Evolutionary conservation across 257 asterid genomes (phyloP).

Genomic region (Solanum pimpinellifolium): DNA sequence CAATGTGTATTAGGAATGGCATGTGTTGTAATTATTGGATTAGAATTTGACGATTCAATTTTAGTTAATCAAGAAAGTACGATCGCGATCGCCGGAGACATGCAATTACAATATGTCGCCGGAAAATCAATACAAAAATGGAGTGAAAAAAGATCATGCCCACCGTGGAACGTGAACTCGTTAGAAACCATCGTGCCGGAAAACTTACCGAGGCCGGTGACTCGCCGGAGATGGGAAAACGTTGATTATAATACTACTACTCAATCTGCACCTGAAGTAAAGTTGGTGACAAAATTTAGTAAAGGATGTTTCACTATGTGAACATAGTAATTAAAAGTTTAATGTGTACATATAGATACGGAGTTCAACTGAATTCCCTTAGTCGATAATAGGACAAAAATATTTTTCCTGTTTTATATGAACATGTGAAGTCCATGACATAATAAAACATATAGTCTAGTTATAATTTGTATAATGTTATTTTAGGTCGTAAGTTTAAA

Average conservation of each 20-base stretch:
- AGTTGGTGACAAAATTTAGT: not conserved
- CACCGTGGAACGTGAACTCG: conserved; percentile 64
- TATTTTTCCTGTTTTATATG: not conserved
- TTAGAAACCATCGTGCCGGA: conserved; percentile 82
- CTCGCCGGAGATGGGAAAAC: conserved; percentile 51
- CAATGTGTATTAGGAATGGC: conserved; percentile 25
- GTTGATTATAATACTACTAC: conserved; percentile 10
- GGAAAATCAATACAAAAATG: conserved; percentile 13
- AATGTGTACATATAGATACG: not conserved
- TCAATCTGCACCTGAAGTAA: conserved; percentile 27
- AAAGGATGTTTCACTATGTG: conserved; percentile 8
- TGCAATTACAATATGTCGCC: not conserved
- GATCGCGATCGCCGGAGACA: conserved; percentile 21
- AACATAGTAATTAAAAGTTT: not conserved
- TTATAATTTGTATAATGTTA: not conserved
- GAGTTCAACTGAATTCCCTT: not conserved
- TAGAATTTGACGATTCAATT: conserved; percentile 15
- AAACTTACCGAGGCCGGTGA: conserved; percentile 61
- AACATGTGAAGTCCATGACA: not conserved
- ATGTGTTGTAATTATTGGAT: conserved; percentile 36
- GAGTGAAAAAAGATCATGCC: conserved; percentile 67
- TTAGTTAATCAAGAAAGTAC: conserved; percentile 1
- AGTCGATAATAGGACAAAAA: not conserved
- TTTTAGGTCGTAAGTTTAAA: not conserved
- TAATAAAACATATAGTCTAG: not conserved